These are phyloP conservation scores for Zelopaecilomyces penicillatus DNA, from an alignment of 2,329 filamentous ascomycete species.

Conservation along the genomic window DNA sequence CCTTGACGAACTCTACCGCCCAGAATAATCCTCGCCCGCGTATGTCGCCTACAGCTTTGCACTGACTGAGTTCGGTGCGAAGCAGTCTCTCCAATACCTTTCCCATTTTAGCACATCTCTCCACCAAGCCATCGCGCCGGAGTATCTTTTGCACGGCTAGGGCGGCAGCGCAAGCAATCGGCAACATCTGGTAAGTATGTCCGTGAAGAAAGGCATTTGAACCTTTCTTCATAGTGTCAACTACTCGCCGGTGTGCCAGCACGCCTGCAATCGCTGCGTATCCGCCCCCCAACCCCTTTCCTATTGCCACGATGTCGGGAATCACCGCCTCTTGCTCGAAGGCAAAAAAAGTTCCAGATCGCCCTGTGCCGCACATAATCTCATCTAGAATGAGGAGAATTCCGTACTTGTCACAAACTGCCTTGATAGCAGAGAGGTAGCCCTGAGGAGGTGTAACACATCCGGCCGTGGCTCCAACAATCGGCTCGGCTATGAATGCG, in stretches of 20 bases:
- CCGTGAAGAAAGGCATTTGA: constrained; percentile 13
- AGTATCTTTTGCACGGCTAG: constrained; percentile 37
- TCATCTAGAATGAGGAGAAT: constrained; percentile 49
- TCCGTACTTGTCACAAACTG: constrained; percentile 46
- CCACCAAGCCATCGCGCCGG: constrained; percentile 45
- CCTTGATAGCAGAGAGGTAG: constrained; percentile 44
- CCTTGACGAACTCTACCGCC: constrained; percentile 38
- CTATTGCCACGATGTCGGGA: constrained; percentile 59
- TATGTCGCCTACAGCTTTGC: constrained; percentile 50
- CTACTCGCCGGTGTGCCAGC: neutral
- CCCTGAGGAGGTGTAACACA: constrained; percentile 42
- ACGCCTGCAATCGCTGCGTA: constrained; percentile 46
- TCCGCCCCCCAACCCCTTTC: constrained; percentile 58
- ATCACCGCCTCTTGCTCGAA: constrained; percentile 50
- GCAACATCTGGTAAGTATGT: constrained; percentile 20
- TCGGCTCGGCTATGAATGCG: constrained; percentile 42
- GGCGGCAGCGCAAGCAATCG: constrained; percentile 15
- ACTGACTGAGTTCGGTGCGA: constrained; percentile 31
- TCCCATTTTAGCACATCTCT: too few species aligned
- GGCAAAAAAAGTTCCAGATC: constrained; percentile 52
- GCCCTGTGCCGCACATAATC: constrained; percentile 62
- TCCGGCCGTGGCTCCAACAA: constrained; percentile 41
- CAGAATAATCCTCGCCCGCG: constrained; percentile 49
- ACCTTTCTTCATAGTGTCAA: neutral
- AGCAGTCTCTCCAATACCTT: constrained; percentile 32